phyloP scores from a whole-genome alignment of 441 rosid species.

The Croton laevigatus region DNA sequence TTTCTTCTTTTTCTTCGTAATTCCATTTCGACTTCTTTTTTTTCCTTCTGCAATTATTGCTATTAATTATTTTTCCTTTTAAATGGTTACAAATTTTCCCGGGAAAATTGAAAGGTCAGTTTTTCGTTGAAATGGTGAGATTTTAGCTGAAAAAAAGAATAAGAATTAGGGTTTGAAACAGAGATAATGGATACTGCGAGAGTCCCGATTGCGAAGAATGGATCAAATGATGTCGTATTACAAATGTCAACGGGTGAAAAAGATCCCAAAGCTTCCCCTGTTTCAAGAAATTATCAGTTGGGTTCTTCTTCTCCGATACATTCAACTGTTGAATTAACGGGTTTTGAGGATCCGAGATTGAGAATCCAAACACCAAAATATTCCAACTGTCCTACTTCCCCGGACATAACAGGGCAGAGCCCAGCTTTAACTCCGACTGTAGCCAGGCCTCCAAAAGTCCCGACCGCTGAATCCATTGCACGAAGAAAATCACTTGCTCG shows the following conservation, averaged over 20 bases:
- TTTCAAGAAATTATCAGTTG: constrained; percentile 7
- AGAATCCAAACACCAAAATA: constrained; percentile 17
- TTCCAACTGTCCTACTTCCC: constrained; percentile 20
- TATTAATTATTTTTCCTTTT: neutral
- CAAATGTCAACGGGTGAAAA: constrained; percentile 25
- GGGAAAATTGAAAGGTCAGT: neutral
- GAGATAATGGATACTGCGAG: constrained; percentile 26
- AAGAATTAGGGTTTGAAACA: neutral
- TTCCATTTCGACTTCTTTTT: neutral
- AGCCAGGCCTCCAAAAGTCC: constrained; percentile 32
- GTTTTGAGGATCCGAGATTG: constrained; percentile 11
- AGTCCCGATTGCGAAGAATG: constrained; percentile 30
- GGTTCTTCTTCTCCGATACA: constrained; percentile 26
- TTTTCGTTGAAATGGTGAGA: neutral
- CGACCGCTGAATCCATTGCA: constrained; percentile 22
- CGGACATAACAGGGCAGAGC: constrained; percentile 20
- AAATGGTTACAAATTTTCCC: neutral
- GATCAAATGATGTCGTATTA: constrained; percentile 37
- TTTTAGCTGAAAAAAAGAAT: neutral
- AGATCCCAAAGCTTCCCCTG: constrained; percentile 7
- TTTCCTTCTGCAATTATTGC: neutral
- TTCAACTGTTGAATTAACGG: constrained; percentile 15
- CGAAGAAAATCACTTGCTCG: constrained; percentile 29
- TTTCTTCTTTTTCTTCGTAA: neutral
- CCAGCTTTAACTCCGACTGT: constrained; percentile 21